A percentile compares a stretch with the other conserved stretches of the same genome.
Evolutionary conservation across 495 filamentous ascomycete species (phyloP).

Genomic region (Staphylotrichum longicolle): DNA sequence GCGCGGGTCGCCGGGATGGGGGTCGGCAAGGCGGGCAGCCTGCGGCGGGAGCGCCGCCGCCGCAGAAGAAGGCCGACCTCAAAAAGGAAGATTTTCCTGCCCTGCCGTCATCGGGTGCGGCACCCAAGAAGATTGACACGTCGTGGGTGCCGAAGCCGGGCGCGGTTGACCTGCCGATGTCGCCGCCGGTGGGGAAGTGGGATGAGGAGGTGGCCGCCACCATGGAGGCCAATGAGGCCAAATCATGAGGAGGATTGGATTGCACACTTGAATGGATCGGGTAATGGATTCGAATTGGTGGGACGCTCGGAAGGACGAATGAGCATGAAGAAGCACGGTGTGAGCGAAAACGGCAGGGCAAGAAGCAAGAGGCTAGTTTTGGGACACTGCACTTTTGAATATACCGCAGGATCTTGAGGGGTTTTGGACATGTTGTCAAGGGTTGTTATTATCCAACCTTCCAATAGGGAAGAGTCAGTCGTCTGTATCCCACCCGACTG

Average conservation of each 20-base stretch:
- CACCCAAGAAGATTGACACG: slow-evolving; percentile 34
- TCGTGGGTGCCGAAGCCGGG: slow-evolving; percentile 12
- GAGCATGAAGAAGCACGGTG: no score
- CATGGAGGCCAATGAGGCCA: slow-evolving; percentile 29
- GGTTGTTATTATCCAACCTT: no score
- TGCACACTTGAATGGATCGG: no score
- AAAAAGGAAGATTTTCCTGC: slow-evolving; percentile 45
- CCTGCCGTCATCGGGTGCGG: slow-evolving; percentile 30
- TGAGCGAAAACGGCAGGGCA: no score
- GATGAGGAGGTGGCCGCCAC: slow-evolving; percentile 48
- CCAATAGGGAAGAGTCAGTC: no score
- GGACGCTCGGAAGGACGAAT: no score
- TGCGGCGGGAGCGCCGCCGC: slow-evolving; percentile 7
- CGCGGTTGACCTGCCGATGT: slow-evolving; percentile 21
- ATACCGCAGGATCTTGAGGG: no score
- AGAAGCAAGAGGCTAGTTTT: no score
- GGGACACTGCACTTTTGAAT: no score
- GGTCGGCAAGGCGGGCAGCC: not conserved
- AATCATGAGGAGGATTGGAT: not conserved
- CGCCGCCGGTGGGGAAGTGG: slow-evolving; percentile 44
- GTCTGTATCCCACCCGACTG: no score
- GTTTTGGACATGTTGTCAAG: no score
- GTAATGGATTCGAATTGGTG: no score
- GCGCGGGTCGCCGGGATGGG: not conserved
- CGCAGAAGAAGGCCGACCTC: slow-evolving; percentile 17